Percentiles rank a stretch among this genome's conserved stretches.
phyloP scores from a whole-genome alignment of 1,139 yeast species.

The Sugiyamaella japonica region DNA sequence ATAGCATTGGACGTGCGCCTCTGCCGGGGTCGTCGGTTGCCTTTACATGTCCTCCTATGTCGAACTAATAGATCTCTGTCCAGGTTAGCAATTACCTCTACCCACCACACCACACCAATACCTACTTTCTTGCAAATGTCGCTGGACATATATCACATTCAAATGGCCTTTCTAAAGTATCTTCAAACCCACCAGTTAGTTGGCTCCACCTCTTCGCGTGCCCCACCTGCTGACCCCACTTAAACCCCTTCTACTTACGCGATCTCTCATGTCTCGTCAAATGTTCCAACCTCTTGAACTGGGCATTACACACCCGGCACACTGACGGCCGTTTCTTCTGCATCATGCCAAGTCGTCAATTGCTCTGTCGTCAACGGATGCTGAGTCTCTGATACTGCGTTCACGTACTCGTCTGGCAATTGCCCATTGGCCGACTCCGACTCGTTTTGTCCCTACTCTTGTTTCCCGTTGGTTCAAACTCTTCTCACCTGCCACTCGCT shows the following conservation, averaged over 20 bases:
- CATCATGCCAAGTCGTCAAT: not conserved
- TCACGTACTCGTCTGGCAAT: not conserved
- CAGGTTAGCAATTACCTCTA: too few species aligned
- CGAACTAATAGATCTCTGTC: conserved; percentile 11
- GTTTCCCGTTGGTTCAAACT: not conserved
- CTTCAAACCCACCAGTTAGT: not conserved
- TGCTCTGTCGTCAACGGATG: not conserved
- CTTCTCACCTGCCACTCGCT: too few species aligned
- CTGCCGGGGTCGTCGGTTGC: conserved; percentile 7
- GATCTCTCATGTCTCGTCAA: conserved; percentile 14
- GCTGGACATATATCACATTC: conserved; percentile 13
- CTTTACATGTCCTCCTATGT: conserved; percentile 10
- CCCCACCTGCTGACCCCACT: conserved; percentile 6
- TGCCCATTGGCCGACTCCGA: not conserved
- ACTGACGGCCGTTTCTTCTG: conserved; percentile 8
- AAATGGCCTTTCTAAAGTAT: conserved; percentile 10
- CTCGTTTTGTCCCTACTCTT: not conserved
- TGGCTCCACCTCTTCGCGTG: not conserved
- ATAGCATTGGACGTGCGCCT: conserved; percentile 9
- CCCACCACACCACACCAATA: not conserved
- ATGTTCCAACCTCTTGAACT: conserved; percentile 13
- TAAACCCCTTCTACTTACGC: conserved; percentile 4
- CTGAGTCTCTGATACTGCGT: not conserved
- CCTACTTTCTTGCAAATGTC: conserved; percentile 14
- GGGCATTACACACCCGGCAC: conserved; percentile 12